Conservation (phyloP, 345 rosid species). For the Hibiscus trionum region DNA sequence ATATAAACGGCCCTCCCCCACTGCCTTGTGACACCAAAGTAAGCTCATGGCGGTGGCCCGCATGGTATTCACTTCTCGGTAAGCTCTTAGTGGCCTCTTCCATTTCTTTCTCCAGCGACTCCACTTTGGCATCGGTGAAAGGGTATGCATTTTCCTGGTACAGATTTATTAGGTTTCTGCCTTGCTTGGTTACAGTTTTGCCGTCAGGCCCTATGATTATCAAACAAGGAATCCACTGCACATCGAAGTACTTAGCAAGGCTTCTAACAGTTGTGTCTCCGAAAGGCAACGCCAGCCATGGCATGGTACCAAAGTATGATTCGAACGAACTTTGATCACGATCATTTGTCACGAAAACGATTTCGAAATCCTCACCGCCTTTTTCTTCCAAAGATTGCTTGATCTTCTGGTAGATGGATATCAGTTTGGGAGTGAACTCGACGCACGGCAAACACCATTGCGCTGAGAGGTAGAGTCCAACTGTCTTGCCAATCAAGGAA, state of each 20-base stretch:
- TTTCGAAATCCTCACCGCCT: constrained; percentile 32
- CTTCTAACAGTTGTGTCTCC: constrained; percentile 32
- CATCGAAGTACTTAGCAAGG: constrained; percentile 31
- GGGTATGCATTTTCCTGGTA: constrained; percentile 49
- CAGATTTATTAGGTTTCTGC: constrained; percentile 42
- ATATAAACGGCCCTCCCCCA: constrained; percentile 54
- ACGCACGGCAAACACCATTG: constrained; percentile 54
- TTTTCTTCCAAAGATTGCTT: constrained; percentile 22
- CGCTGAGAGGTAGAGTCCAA: constrained; percentile 55
- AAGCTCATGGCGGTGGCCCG: constrained; percentile 47
- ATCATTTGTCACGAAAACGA: constrained; percentile 43
- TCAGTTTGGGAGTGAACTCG: constrained; percentile 46
- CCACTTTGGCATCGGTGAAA: constrained; percentile 38
- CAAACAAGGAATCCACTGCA: constrained; percentile 44
- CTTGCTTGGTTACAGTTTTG: constrained; percentile 49
- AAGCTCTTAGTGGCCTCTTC: constrained; percentile 41
- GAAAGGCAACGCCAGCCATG: constrained; percentile 50
- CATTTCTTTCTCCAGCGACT: constrained; percentile 32
- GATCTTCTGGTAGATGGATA: constrained; percentile 41
- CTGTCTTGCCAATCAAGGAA: constrained; percentile 40
- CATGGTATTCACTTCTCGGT: constrained; percentile 33
- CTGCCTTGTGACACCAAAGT: constrained; percentile 44
- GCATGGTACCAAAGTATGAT: constrained; percentile 36
- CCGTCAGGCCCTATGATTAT: constrained; percentile 52
- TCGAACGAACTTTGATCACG: constrained; percentile 29